Percentiles rank a stretch among this genome's conserved stretches.
These are phyloP conservation scores for Arabidopsis lyrata DNA, from an alignment of 441 rosid species.

Conservation along the genomic window DNA sequence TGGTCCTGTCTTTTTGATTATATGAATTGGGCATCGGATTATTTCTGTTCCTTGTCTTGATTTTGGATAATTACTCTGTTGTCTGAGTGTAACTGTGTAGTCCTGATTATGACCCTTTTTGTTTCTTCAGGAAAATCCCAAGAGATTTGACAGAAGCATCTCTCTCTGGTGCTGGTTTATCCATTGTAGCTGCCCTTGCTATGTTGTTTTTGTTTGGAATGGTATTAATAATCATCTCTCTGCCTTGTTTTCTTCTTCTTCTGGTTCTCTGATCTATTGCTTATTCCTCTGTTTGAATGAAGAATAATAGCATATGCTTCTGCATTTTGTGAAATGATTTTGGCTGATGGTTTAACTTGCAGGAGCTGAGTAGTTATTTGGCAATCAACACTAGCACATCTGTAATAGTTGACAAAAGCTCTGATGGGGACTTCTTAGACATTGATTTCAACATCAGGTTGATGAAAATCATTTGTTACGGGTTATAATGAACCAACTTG, in stretches of 20 bases:
- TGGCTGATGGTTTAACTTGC: constrained; percentile 40
- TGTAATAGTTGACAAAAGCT: constrained; percentile 86
- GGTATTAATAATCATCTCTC: constrained; percentile 50
- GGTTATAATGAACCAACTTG: not conserved
- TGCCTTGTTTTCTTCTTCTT: constrained; percentile 20
- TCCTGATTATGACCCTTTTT: constrained; percentile 26
- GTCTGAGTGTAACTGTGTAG: constrained; percentile 14
- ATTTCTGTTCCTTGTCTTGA: not conserved
- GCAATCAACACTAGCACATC: constrained; percentile 71
- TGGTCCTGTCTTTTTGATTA: not conserved
- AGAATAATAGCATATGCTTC: constrained; percentile 3
- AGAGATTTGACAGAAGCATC: constrained; percentile 99
- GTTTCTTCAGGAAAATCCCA: constrained; percentile 81
- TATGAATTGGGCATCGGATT: no score
- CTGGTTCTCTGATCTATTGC: no score
- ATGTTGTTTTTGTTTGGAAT: constrained; percentile 98
- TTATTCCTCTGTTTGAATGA: not conserved
- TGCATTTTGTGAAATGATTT: not conserved
- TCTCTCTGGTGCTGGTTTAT: constrained; percentile 92
- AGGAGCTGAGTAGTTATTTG: constrained; percentile 89
- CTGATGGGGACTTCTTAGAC: constrained; percentile 85
- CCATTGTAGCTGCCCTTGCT: constrained; percentile 79
- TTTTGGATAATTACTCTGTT: not conserved
- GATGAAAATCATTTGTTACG: not conserved
- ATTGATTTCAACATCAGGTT: constrained; percentile 93